Conservation (phyloP, 2,329 filamentous ascomycete species). For the Xylariaceae sp. region DNA sequence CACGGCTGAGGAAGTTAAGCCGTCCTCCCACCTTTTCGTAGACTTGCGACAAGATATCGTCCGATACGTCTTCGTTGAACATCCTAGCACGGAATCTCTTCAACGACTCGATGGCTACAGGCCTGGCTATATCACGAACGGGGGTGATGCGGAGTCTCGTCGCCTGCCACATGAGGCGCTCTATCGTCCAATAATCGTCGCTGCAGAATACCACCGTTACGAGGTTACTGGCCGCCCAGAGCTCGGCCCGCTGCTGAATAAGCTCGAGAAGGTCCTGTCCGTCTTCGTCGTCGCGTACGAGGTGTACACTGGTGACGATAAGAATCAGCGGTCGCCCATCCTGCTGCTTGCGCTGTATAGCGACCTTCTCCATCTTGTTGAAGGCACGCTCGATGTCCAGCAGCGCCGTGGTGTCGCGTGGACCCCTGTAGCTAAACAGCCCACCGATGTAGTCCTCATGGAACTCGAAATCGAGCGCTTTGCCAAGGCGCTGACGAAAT, state of each 20-base stretch:
- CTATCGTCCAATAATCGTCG: slow-evolving; percentile 59
- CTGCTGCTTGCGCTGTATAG: slow-evolving; percentile 63
- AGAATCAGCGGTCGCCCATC: slow-evolving; percentile 71
- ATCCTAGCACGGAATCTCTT: slow-evolving; percentile 48
- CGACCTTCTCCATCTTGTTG: slow-evolving; percentile 96
- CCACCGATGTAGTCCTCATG: slow-evolving; percentile 96
- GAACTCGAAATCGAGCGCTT: slow-evolving; percentile 90
- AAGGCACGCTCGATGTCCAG: slow-evolving; percentile 93
- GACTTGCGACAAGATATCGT: slow-evolving; percentile 45
- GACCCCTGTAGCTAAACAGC: slow-evolving; percentile 89
- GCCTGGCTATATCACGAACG: slow-evolving; percentile 50
- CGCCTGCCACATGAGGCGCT: slow-evolving; percentile 53
- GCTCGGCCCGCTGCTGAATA: slow-evolving; percentile 89
- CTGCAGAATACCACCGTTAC: slow-evolving; percentile 58
- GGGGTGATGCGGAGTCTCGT: slow-evolving; percentile 55
- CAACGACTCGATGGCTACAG: slow-evolving; percentile 46
- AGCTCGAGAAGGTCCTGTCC: slow-evolving; percentile 93
- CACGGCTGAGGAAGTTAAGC: slow-evolving; percentile 51
- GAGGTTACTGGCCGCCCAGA: slow-evolving; percentile 70
- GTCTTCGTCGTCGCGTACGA: slow-evolving; percentile 84
- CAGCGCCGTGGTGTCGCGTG: slow-evolving; percentile 83
- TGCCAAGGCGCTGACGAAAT: slow-evolving; percentile 85
- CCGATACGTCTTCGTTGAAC: slow-evolving; percentile 40
- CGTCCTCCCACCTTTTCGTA: slow-evolving; percentile 54
- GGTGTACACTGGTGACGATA: slow-evolving; percentile 89